Evolutionary conservation across 2,329 filamentous ascomycete genomes (phyloP), one percentile per base, ranked within the genome.

Genomic region (Diaporthe eres): DNA sequence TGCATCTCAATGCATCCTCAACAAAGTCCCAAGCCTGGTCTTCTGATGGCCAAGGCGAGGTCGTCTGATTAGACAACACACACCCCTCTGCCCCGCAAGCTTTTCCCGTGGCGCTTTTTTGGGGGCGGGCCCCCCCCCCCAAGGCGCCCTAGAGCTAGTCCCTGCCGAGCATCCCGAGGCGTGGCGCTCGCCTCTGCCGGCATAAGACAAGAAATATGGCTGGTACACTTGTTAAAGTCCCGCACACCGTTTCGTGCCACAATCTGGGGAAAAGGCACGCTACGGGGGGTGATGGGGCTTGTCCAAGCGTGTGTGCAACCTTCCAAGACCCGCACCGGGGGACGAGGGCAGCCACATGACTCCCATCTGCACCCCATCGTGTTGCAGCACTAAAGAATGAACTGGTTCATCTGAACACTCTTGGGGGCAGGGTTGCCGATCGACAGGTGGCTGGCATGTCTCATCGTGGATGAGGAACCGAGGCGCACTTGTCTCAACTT

Each of bases 141-240:
- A 37, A 61, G 47, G 22, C 42, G 22, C 42, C 55, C 55, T 28
- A 63, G 34, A 60, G 55, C 70, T 61, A 61, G 42, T 42, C 22
- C 42, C n/a, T 72, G 70, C 70, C 70, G 70, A 72, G 25, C 7
- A 49, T 61, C 44, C 55, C 70, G 47, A 51, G 70, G 28, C n/a
- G 70, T 63, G 42, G 55, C 42, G 58, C 55, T 61, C 28, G 42
- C 55, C 55, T 61, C 42, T 72, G 58, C 70, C 70, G 70, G 53
- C 70, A 72, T 72, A 72, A 47, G 44, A 47, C 44, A 51, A 47
- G 53, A 60, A 51, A 61, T 9, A 61, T 61, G 58, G 70, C 70
- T 51, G 28, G 44, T 34, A n/a, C 13, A 8, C 12, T 9, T 9
- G 15, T 58, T 42, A 6, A 51, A 19, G n/a, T 61, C 55, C 58